A percentile compares a stretch with the other conserved stretches of the same genome.
Evolutionary conservation across 2,329 filamentous ascomycete genomes (phyloP).

Genomic region (Parastagonospora avenae): DNA sequence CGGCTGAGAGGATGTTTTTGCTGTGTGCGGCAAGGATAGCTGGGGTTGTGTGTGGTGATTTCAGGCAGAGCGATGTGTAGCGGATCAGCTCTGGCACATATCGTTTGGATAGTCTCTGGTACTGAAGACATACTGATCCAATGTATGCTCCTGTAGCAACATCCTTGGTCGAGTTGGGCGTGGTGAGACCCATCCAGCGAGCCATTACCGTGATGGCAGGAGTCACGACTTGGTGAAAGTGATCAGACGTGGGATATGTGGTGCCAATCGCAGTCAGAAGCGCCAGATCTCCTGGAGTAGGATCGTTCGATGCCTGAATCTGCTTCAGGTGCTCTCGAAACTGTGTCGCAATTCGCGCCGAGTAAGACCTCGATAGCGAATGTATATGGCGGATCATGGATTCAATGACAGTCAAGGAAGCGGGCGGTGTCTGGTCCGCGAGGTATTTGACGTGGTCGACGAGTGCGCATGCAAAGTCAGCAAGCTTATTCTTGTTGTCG

Average conservation of each 20-base stretch:
- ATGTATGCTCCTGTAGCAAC: conserved; percentile 77
- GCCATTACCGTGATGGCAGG: conserved; percentile 85
- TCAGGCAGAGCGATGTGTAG: conserved; percentile 76
- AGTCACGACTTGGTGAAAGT: conserved; percentile 94
- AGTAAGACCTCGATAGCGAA: conserved; percentile 85
- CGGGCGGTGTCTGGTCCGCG: conserved; percentile 55
- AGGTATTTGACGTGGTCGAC: conserved; percentile 70
- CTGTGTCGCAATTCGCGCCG: conserved; percentile 74
- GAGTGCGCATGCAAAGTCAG: conserved; percentile 68
- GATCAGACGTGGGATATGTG: conserved; percentile 93
- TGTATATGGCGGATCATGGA: conserved; percentile 87
- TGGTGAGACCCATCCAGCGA: conserved; percentile 79
- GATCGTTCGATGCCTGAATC: conserved; percentile 60
- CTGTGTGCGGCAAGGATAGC: conserved; percentile 65
- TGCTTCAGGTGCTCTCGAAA: conserved; percentile 75
- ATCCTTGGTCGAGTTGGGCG: conserved; percentile 68
- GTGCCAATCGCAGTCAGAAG: conserved; percentile 82
- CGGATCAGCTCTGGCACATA: conserved; percentile 89
- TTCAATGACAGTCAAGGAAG: conserved; percentile 74
- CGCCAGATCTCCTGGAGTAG: conserved; percentile 73
- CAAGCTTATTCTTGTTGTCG: conserved; percentile 83
- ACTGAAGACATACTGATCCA: conserved; percentile 78
- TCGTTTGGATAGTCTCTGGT: conserved; percentile 81
- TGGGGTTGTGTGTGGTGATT: conserved; percentile 45
- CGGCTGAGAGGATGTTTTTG: conserved; percentile 69